Evolutionary conservation across 768 basidiomycete genomes (phyloP).

Genomic region (Russula sp.): DNA sequence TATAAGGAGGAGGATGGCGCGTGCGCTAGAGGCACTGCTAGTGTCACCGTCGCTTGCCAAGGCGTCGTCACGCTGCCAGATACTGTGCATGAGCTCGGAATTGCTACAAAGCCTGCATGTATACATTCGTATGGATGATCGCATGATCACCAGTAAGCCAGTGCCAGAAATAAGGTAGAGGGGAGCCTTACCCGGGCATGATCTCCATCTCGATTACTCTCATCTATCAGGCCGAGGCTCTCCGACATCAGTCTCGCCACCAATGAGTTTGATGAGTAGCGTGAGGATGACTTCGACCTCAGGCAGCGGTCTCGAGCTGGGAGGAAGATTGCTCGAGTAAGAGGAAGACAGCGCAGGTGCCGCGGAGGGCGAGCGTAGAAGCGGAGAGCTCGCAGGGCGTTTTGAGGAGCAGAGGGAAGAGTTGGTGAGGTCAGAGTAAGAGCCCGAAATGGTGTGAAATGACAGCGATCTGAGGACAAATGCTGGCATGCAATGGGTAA

Average conservation of each 20-base stretch:
- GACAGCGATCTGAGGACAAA: neutral
- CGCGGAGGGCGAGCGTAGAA: conserved; percentile 86
- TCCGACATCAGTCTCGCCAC: conserved; percentile 11
- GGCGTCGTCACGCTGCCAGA: conserved; percentile 27
- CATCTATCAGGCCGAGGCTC: conserved; percentile 28
- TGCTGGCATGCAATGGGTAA: neutral
- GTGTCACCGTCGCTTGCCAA: conserved; percentile 49
- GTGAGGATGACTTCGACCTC: conserved; percentile 40
- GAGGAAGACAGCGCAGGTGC: conserved; percentile 90
- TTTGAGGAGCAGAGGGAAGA: conserved; percentile 85
- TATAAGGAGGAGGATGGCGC: conserved; percentile 72
- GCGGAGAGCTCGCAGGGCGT: conserved; percentile 75
- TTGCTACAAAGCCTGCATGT: conserved; percentile 24
- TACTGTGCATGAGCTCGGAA: conserved; percentile 26
- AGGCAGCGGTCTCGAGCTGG: conserved; percentile 70
- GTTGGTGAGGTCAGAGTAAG: conserved; percentile 81
- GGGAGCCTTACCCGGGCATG: conserved; percentile 19
- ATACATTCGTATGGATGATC: conserved; percentile 48
- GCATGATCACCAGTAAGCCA: too few species aligned
- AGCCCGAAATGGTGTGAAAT: conserved; percentile 71
- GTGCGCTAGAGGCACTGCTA: conserved; percentile 56
- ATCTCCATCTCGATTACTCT: conserved; percentile 30
- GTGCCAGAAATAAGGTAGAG: neutral
- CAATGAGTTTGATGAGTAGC: conserved; percentile 12
- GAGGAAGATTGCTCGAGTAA: conserved; percentile 68